Percentiles rank a stretch among this genome's conserved stretches.
phyloP scores from a whole-genome alignment of 129 eudicot species.

The Centrapalus pauciflorus region DNA sequence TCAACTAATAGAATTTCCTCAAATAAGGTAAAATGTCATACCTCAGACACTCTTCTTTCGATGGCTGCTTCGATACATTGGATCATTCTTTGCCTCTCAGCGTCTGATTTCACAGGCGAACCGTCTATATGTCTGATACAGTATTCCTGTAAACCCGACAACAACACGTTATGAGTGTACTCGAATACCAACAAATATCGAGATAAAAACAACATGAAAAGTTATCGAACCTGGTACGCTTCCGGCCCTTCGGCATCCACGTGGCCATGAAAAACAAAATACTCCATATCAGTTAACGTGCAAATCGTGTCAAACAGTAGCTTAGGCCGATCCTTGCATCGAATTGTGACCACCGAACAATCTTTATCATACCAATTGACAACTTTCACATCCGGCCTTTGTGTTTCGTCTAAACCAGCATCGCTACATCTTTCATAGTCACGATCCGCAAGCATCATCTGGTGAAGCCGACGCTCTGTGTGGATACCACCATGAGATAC shows the following conservation, averaged over 20 bases:
- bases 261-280: slow-evolving; percentile 87
- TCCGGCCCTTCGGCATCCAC: slow-evolving; percentile 82
- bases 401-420: slow-evolving; percentile 27
- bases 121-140: slow-evolving; percentile 90
- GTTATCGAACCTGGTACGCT: slow-evolving; percentile 71
- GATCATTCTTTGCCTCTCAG: slow-evolving; percentile 86
- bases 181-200: not conserved
- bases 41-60: slow-evolving; percentile 92
- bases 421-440: slow-evolving; percentile 52
- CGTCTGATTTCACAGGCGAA: slow-evolving; percentile 90
- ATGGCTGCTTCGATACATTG: slow-evolving; percentile 98
- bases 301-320: slow-evolving; percentile 80
- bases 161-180: not conserved
- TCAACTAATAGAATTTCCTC: not conserved
- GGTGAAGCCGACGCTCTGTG: slow-evolving; percentile 87
- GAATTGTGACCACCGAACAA: slow-evolving; percentile 78
- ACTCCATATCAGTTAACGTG: slow-evolving; percentile 90
- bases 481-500: slow-evolving; percentile 60
- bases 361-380: slow-evolving; percentile 92
- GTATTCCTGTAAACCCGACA: slow-evolving; percentile 51
- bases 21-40: slow-evolving; percentile 5
- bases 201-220: not conserved
- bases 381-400: slow-evolving; percentile 73
- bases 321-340: slow-evolving; percentile 90
- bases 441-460: slow-evolving; percentile 88